Evolutionary conservation across 352 stramenopile species (phyloP), one percentile per base, ranked within the genome.

Genomic region (Phytophthora fragariaefolia): DNA sequence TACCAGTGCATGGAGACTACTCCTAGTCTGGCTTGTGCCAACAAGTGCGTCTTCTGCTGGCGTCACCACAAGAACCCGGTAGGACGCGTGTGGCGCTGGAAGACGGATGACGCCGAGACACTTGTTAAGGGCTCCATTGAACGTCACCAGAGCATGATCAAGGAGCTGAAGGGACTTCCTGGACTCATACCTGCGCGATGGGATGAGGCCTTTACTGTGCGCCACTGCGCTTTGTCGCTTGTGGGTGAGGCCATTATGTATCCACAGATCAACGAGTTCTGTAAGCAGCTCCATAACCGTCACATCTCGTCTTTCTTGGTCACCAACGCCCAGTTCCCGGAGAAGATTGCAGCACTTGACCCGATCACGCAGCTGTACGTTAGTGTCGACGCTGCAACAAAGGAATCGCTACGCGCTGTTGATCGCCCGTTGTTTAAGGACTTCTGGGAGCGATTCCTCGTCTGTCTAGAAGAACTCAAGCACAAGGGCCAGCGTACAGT

Each of bases 1-100:
- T 99, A 99, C 71, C 96, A 99, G 81, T 99, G 97, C 73, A 99
- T 99, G 97, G 97, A 99, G 82, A 97, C 95, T 15, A 99, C 97
- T 18, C 97, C 97, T 8, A 98, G 87, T 69, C 69, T 99, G 7
- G 97, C 97, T 15, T 99, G 97, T 77, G 97, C 97, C 22, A 99
- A 99, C 81, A 99, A 99, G 80, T 99, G 97, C 58, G 89, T 97
- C 7, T 99, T 99, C 77, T 99, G 97, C 80, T 99, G 97, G 97
- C 86, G 97, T 69, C 97, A 99, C 81, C 97, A 99, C 82, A 99
- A 99, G 79, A 99, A 99, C 81, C 97, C 97, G 0, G 97, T 99
- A 17, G 97, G 97, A 9, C 95, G 93, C 57, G 94, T 98, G 63
- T 99, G 97, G 97, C 85, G 93, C 49, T 99, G 97, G 97, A 99